Base-by-base conservation (phyloP, 2,329 filamentous ascomycete species). In the Geosmithia putterillii region DNA sequence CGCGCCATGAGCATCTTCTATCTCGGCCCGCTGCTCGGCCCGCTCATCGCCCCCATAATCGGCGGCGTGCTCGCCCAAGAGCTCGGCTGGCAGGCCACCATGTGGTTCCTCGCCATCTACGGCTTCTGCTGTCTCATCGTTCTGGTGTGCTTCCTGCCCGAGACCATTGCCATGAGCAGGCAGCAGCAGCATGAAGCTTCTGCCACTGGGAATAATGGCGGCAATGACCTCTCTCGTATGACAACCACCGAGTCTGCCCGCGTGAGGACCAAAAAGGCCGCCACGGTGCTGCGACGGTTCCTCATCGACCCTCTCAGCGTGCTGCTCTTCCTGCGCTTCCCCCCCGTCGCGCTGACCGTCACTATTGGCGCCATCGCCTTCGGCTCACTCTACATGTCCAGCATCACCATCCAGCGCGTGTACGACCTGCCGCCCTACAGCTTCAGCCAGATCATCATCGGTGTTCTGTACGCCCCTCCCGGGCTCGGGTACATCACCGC, bases 1-100 rank as follows among this genome's bases (percentile, higher is more conserved):
- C 67, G 66, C 15, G 86, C 86, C n/a, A 92, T 92, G 85, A 77
- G 83, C 35, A 64, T 85, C 36, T 92, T 90, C 60, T 92, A 89
- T 52, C 70, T 92, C 0, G 86, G 86, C 0, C 86, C 86, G 0
- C 62, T 92, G 8, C 73, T 79, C 41, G 86, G 85, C 0, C 86
- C 86, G 0, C 62, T 92, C 14, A 59, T 90, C 6, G 79, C 82
- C 0, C 86, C 86, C 2, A 83, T 92, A 42, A 68, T 92, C 25
- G 86, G 86, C 42, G 86, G 86, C 38, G 76, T 72, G 1, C 62
- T 94, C n/a, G 71, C 81, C 0, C 64, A 86, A 50, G 67, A 60
- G 6, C 79, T 83, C 54, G 77, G 80, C 1, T 92, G 86, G 86
- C 70, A 82, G 51, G 79, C 79, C 35, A 85, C 83, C 1, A 76